Percentiles rank a stretch among this genome's conserved stretches.
Conservation (phyloP, 345 rosid genomes). For the Clausena lansium region DNA sequence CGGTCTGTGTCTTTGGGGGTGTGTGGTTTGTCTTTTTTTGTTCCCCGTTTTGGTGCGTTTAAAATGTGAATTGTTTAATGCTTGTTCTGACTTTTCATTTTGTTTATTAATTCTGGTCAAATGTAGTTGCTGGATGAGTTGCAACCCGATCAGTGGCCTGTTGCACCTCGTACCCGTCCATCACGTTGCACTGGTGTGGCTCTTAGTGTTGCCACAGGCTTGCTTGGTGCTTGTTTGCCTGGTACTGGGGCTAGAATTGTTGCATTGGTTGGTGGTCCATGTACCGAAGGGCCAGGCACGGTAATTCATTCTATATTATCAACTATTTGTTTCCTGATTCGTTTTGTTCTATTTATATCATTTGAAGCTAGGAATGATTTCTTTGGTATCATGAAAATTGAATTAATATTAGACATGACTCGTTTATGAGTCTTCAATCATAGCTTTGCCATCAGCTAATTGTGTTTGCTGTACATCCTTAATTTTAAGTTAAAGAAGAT, state of each 20-base stretch:
- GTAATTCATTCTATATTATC: conserved; percentile 35
- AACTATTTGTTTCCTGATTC: not conserved
- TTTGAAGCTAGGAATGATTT: not conserved
- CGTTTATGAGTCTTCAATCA: not conserved
- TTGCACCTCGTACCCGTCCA: conserved; percentile 62
- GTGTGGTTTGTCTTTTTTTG: not conserved
- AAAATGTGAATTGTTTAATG: not conserved
- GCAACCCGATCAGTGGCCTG: conserved; percentile 98
- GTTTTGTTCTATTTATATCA: not conserved
- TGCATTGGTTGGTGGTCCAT: conserved; percentile 98
- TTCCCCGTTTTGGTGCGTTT: not conserved
- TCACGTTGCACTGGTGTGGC: conserved; percentile 96
- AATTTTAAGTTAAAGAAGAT: not conserved
- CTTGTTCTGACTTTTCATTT: not conserved
- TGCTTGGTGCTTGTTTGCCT: conserved; percentile 95
- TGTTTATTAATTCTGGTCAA: conserved; percentile 9
- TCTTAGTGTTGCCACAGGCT: conserved; percentile 82
- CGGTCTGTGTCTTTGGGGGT: conserved; percentile 48
- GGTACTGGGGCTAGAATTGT: conserved; percentile 95
- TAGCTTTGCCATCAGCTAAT: not conserved
- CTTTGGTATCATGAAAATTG: not conserved
- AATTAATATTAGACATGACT: not conserved
- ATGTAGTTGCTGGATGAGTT: conserved; percentile 91
- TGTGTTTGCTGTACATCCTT: not conserved
- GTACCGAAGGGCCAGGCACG: conserved; percentile 99